A percentile compares a stretch with the other conserved stretches of the same genome.
These are phyloP conservation scores for Wickerhamomyces chambardii DNA, from an alignment of 805 yeast genomes.

Conservation along the genomic window DNA sequence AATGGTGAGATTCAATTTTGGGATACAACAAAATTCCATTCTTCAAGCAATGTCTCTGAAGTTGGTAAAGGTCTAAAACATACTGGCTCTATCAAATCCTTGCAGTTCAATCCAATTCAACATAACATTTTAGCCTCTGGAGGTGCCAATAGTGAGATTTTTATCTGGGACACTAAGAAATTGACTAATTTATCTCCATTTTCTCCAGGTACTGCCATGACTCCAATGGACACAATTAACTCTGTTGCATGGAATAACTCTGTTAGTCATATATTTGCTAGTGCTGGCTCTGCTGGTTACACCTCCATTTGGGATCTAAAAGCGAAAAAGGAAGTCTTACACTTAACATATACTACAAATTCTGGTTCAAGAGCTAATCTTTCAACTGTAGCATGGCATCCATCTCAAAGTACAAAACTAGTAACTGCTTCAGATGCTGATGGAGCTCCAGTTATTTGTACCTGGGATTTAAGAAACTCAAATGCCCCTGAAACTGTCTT, in stretches of 20 bases:
- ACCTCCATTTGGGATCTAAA: constrained; percentile 93
- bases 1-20: constrained; percentile 74
- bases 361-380: constrained; percentile 53
- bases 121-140: constrained; percentile 73
- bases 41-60: constrained; percentile 35
- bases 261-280: constrained; percentile 80
- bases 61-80: constrained; percentile 51
- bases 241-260: constrained; percentile 85
- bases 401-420: constrained; percentile 74
- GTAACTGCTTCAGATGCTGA: constrained; percentile 86
- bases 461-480: constrained; percentile 94
- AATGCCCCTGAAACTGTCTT: constrained; percentile 78
- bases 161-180: constrained; percentile 79
- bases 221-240: constrained; percentile 74
- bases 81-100: constrained; percentile 58
- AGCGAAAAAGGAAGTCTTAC: constrained; percentile 81
- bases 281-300: constrained; percentile 78
- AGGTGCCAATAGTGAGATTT: constrained; percentile 83
- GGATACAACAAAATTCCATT: constrained; percentile 46
- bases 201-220: constrained; percentile 69
- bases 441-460: constrained; percentile 64
- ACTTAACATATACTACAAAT: constrained; percentile 58
- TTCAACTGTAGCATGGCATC: constrained; percentile 92
- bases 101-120: constrained; percentile 73
- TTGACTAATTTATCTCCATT: constrained; percentile 38